A percentile compares a stretch with the other conserved stretches of the same genome.
Evolutionary conservation across 1,284 basidiomycete species (phyloP).

Genomic region (Earliella scabrosa): DNA sequence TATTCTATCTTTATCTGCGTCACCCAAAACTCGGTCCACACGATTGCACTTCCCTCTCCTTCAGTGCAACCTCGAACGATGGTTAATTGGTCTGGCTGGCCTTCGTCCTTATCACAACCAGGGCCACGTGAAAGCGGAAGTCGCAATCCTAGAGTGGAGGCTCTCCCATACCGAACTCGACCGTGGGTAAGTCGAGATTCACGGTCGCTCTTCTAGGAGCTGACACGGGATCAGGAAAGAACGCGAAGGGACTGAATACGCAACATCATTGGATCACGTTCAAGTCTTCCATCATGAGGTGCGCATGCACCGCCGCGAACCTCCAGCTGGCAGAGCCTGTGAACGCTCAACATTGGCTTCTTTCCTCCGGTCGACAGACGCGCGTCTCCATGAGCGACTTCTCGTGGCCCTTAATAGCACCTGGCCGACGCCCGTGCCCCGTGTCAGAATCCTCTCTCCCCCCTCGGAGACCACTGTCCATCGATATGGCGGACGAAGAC

Average conservation of each 20-base stretch:
- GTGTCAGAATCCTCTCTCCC: neutral
- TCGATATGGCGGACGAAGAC: constrained; percentile 3
- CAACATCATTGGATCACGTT: neutral
- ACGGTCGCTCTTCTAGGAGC: neutral
- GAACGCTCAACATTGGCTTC: neutral
- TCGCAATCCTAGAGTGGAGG: neutral
- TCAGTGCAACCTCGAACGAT: no score
- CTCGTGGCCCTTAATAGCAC: constrained; percentile 1
- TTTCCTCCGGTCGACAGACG: neutral
- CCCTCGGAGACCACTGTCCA: neutral
- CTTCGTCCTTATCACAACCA: no score
- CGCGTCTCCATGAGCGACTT: neutral
- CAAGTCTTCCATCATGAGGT: constrained; percentile 4
- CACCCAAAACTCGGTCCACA: no score
- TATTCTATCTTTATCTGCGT: no score
- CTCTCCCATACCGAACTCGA: neutral
- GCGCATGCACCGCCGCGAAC: neutral
- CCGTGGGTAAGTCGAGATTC: neutral
- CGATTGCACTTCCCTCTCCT: no score
- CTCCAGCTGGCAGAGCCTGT: neutral
- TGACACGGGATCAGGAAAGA: neutral
- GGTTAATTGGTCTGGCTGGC: no score
- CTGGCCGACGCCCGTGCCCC: neutral
- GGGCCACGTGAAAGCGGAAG: neutral
- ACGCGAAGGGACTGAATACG: neutral